Evolutionary conservation across 495 filamentous ascomycete genomes (phyloP).

Genomic region (Rhypophila decipiens): DNA sequence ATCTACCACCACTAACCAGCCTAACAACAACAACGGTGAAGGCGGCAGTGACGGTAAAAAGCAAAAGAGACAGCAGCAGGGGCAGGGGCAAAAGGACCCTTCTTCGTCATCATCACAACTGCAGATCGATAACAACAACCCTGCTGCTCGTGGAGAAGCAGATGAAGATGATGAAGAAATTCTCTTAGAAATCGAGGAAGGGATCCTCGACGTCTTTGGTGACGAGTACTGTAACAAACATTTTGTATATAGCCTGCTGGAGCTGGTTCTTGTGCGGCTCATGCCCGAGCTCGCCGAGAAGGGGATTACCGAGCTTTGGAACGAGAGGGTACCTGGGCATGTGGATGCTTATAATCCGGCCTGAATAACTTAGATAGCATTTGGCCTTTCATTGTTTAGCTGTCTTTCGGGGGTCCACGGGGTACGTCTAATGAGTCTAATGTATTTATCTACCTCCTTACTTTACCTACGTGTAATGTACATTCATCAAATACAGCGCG

Average conservation of each 20-base stretch:
- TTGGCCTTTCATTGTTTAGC: neutral
- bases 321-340: conserved; percentile 54
- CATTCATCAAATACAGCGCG: too few species aligned
- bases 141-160: conserved; percentile 7
- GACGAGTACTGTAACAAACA: conserved; percentile 90
- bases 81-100: too few species aligned
- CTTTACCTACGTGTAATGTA: too few species aligned
- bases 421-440: too few species aligned
- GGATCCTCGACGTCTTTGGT: conserved; percentile 63
- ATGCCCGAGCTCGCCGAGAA: conserved; percentile 79
- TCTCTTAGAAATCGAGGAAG: conserved; percentile 42
- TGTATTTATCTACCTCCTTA: too few species aligned
- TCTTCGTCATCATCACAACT: too few species aligned
- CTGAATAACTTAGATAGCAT: neutral
- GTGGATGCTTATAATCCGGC: neutral
- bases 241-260: conserved; percentile 69
- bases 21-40: neutral
- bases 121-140: neutral
- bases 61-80: neutral
- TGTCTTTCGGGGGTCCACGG: too few species aligned
- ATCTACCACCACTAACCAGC: neutral
- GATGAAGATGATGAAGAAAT: conserved; percentile 31
- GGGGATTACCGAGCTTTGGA: conserved; percentile 65
- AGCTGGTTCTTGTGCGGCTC: conserved; percentile 68
- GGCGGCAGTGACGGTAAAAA: neutral